phyloP scores from a whole-genome alignment of 345 rosid genomes.

The Corymbia maculata region DNA sequence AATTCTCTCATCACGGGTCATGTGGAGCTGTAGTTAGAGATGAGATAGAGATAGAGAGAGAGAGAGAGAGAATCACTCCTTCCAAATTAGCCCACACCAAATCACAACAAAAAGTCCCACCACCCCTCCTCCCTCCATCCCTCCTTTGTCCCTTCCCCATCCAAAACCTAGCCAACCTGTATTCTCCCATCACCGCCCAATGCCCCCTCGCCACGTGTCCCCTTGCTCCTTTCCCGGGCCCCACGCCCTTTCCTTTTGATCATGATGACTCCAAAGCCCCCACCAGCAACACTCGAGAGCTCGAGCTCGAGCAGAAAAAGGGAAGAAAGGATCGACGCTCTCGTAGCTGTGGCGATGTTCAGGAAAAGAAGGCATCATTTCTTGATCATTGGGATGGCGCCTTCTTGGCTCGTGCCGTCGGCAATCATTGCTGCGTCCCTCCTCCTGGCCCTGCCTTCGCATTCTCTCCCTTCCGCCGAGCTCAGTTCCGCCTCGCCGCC shows the following conservation, averaged over 20 bases:
- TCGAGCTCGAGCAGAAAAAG: not conserved
- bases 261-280: not conserved
- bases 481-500: not conserved
- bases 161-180: slow-evolving; percentile 24
- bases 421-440: not conserved
- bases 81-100: not conserved
- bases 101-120: slow-evolving; percentile 18
- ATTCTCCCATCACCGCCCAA: slow-evolving; percentile 9
- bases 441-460: not conserved
- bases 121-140: not conserved
- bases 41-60: not conserved
- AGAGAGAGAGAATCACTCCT: not conserved
- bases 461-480: not conserved
- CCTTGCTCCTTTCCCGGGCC: not conserved
- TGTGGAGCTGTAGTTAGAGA: not conserved
- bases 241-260: not conserved
- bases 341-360: not conserved
- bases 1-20: not conserved
- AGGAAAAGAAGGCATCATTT: not conserved
- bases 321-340: not conserved
- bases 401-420: not conserved
- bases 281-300: not conserved
- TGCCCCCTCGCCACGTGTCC: slow-evolving; percentile 9
- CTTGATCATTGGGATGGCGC: not conserved
- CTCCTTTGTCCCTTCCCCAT: slow-evolving; percentile 7